These are phyloP conservation scores for Niveomyces coronatus DNA, from an alignment of 2,329 filamentous ascomycete species.

Conservation along the genomic window DNA sequence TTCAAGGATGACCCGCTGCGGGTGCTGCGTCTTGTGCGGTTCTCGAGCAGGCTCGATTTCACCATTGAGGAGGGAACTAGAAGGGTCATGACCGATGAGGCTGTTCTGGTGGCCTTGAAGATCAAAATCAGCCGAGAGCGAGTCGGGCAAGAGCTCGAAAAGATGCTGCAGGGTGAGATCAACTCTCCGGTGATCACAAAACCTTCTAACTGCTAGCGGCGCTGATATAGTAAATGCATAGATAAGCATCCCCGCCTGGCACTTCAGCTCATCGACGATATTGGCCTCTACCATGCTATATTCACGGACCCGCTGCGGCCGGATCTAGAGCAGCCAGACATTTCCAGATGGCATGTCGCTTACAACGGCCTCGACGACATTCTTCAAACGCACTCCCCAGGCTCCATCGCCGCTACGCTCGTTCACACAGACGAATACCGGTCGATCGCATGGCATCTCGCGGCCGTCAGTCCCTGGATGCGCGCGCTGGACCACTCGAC, in stretches of 20 bases:
- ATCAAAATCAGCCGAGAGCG: slow-evolving; percentile 88
- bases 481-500: slow-evolving; percentile 32
- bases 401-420: slow-evolving; percentile 42
- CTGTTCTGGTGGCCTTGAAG: slow-evolving; percentile 69
- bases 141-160: slow-evolving; percentile 77
- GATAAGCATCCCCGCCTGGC: slow-evolving; percentile 51
- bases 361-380: slow-evolving; percentile 55
- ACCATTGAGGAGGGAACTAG: slow-evolving; percentile 61
- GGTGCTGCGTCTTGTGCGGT: slow-evolving; percentile 77
- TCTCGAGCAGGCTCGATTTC: slow-evolving; percentile 77
- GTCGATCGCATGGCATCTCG: slow-evolving; percentile 70
- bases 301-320: slow-evolving; percentile 57
- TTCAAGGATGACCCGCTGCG: slow-evolving; percentile 91
- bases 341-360: slow-evolving; percentile 47
- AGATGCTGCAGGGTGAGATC: slow-evolving; percentile 65
- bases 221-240: slow-evolving; percentile 14
- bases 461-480: slow-evolving; percentile 66
- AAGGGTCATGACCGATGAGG: slow-evolving; percentile 62
- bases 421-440: slow-evolving; percentile 51
- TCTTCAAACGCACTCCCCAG: slow-evolving; percentile 29
- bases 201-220: too few species aligned
- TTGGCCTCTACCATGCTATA: slow-evolving; percentile 60
- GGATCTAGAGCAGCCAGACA: slow-evolving; percentile 44
- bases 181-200: background rate
- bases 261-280: slow-evolving; percentile 53